These are phyloP conservation scores for Hapsidospora chrysogenum DNA, from an alignment of 495 filamentous ascomycete species.

Conservation along the genomic window DNA sequence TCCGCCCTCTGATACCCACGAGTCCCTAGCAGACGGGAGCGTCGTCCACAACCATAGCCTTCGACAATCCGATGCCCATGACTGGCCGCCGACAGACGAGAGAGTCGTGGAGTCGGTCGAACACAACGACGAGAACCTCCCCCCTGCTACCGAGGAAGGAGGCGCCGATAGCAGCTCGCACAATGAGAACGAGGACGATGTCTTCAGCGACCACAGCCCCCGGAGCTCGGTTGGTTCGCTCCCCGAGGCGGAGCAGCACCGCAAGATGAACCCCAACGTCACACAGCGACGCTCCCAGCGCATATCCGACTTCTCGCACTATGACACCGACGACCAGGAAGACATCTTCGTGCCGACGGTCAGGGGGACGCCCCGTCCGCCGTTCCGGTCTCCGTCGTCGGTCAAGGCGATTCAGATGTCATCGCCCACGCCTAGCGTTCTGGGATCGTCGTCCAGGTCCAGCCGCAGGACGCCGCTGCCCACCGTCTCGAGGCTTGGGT, in stretches of 20 bases:
- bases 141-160: slow-evolving; percentile 11
- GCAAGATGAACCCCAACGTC: slow-evolving; percentile 4
- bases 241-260: slow-evolving; percentile 8
- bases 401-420: slow-evolving; percentile 68
- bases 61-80: too few species aligned
- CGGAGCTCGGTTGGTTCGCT: slow-evolving; percentile 28
- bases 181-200: slow-evolving; percentile 33
- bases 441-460: slow-evolving; percentile 22
- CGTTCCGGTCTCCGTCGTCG: slow-evolving; percentile 49
- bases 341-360: slow-evolving; percentile 17
- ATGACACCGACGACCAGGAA: slow-evolving; percentile 17
- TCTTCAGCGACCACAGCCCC: slow-evolving; percentile 34
- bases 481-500: slow-evolving; percentile 28
- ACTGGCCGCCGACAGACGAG: too few species aligned
- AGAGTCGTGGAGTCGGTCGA: slow-evolving; percentile 4
- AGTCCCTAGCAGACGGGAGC: too few species aligned
- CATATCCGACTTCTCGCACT: slow-evolving; percentile 22
- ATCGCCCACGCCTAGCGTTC: slow-evolving; percentile 37
- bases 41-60: too few species aligned
- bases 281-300: slow-evolving; percentile 15
- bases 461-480: slow-evolving; percentile 18
- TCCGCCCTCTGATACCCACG: too few species aligned
- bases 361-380: slow-evolving; percentile 18
- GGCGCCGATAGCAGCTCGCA: slow-evolving; percentile 25
- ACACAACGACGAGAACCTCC: slow-evolving; percentile 2